Evolutionary conservation across 1,284 basidiomycete genomes (phyloP).

Genomic region (Cryptococcus maquisensis): DNA sequence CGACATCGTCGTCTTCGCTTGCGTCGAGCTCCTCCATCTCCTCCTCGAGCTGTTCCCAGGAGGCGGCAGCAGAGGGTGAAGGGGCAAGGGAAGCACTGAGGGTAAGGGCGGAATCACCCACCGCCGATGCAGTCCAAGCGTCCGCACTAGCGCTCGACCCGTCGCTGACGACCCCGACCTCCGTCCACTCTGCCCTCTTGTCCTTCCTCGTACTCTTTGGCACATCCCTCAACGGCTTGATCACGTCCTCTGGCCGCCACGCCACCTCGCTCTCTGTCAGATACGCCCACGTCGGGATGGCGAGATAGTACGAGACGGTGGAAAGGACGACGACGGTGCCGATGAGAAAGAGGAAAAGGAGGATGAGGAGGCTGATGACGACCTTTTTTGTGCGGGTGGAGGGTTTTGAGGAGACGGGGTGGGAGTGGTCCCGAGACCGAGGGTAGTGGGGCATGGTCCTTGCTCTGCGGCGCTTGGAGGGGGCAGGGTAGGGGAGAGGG

Average conservation of each 20-base stretch:
- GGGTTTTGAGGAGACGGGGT: background rate
- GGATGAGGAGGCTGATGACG: constrained; percentile 64
- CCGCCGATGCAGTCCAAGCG: no score
- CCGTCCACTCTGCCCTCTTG: constrained; percentile 18
- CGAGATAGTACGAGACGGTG: constrained; percentile 84
- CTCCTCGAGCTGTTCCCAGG: constrained; percentile 19
- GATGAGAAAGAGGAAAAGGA: constrained; percentile 78
- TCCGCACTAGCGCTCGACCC: background rate
- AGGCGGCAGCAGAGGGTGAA: background rate
- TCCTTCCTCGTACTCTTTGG: background rate
- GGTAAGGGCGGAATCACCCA: background rate
- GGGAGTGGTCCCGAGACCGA: background rate
- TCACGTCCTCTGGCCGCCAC: constrained; percentile 47
- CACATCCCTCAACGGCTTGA: constrained; percentile 18
- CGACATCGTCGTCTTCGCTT: constrained; percentile 11
- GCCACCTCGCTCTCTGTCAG: constrained; percentile 74
- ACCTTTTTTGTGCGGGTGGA: constrained; percentile 16
- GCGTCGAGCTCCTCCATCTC: constrained; percentile 20
- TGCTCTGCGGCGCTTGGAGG: constrained; percentile 1
- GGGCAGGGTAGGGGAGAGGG: background rate
- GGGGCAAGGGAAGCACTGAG: background rate
- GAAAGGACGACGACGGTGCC: constrained; percentile 90
- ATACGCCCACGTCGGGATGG: constrained; percentile 72
- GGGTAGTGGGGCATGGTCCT: constrained; percentile 11
- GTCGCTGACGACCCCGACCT: constrained; percentile 3